Percentiles rank a stretch among this genome's conserved stretches.
These are phyloP conservation scores for Coemansia sp. DNA, from an alignment of 192 early-diverging fungal species.

Conservation along the genomic window DNA sequence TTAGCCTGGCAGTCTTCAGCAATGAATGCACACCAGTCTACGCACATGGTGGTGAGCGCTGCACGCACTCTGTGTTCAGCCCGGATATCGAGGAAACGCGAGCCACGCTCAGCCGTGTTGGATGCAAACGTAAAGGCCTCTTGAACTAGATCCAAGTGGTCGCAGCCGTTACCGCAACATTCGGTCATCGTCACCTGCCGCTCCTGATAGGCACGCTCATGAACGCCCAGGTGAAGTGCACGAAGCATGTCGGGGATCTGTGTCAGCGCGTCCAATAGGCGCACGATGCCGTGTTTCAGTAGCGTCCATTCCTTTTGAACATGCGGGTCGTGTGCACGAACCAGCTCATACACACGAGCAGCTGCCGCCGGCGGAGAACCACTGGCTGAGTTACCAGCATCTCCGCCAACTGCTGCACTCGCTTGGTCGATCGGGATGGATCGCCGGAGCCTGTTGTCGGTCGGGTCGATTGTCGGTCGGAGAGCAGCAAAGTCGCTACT, in stretches of 20 bases:
- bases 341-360: conserved; percentile 30
- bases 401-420: conserved; percentile 6
- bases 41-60: conserved; percentile 66
- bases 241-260: conserved; percentile 49
- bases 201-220: conserved; percentile 28
- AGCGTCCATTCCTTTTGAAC: conserved; percentile 41
- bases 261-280: conserved; percentile 44
- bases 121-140: conserved; percentile 49
- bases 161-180: conserved; percentile 33
- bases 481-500: conserved; percentile 23
- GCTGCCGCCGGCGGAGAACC: background rate
- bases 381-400: background rate
- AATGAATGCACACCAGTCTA: conserved; percentile 88
- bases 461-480: conserved; percentile 25
- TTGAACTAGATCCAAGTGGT: conserved; percentile 42
- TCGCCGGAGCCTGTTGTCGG: conserved; percentile 18
- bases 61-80: conserved; percentile 60
- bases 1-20: conserved; percentile 76
- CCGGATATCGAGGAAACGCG: conserved; percentile 58
- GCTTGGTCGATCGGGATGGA: too few relatives aligned
- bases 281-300: conserved; percentile 37
- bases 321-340: conserved; percentile 38
- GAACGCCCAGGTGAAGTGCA: conserved; percentile 35
- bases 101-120: conserved; percentile 59
- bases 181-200: background rate